Percentiles rank a stretch among this genome's conserved stretches.
phyloP scores from a whole-genome alignment of 805 yeast genomes.

The Kregervanrija delftensis region DNA sequence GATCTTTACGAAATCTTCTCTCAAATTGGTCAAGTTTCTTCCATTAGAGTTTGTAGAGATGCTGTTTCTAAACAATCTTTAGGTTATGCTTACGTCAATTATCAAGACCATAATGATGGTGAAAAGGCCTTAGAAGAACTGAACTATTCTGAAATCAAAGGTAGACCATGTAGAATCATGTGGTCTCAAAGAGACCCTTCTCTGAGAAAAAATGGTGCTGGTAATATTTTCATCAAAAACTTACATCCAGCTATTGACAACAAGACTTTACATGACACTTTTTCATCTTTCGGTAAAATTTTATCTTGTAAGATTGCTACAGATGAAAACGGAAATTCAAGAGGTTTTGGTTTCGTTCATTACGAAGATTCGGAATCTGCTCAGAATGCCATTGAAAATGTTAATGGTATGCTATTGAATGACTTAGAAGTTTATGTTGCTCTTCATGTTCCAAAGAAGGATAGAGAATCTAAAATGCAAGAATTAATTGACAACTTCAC shows the following conservation, averaged over 20 bases:
- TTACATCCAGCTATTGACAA: conserved; percentile 97
- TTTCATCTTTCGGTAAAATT: conserved; percentile 92
- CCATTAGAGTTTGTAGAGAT: conserved; percentile 98
- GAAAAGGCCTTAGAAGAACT: conserved; percentile 90
- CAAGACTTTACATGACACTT: conserved; percentile 97
- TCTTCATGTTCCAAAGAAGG: conserved; percentile 85
- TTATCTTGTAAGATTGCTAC: conserved; percentile 96
- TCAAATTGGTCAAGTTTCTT: conserved; percentile 89
- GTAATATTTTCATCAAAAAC: conserved; percentile 97
- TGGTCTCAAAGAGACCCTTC: conserved; percentile 99
- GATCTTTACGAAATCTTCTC: conserved; percentile 90
- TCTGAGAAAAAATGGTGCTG: conserved; percentile 88
- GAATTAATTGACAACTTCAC: conserved; percentile 90
- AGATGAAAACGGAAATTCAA: conserved; percentile 84
- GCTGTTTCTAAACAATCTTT: conserved; percentile 94
- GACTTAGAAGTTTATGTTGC: conserved; percentile 95
- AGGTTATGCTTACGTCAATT: conserved; percentile 98
- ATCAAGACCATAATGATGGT: conserved; percentile 82
- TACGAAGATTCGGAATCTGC: conserved; percentile 92
- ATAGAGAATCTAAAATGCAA: conserved; percentile 89
- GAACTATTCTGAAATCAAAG: conserved; percentile 90
- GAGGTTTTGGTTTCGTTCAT: conserved; percentile 97
- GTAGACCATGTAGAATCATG: conserved; percentile 98
- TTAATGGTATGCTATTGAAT: conserved; percentile 96
- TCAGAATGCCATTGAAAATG: conserved; percentile 88